phyloP scores from a whole-genome alignment of 1,284 basidiomycete genomes.

The Agroathelia rolfsii region DNA sequence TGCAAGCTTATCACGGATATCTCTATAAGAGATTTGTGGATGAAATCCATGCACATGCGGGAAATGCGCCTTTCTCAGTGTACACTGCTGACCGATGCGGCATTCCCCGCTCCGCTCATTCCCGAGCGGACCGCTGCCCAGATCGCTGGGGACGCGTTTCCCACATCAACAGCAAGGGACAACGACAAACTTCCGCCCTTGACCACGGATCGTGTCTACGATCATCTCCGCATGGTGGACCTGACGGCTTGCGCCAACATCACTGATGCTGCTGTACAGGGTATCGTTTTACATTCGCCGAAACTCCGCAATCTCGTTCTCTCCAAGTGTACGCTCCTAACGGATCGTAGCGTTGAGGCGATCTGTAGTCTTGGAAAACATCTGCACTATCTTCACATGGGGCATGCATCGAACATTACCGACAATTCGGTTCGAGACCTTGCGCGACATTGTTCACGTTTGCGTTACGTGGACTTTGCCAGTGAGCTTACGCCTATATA shows the following conservation, averaged over 20 bases:
- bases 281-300: slow-evolving; percentile 81
- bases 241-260: slow-evolving; percentile 78
- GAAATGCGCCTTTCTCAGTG: slow-evolving; percentile 87
- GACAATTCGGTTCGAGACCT: slow-evolving; percentile 82
- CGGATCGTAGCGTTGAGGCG: slow-evolving; percentile 78
- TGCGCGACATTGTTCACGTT: slow-evolving; percentile 81
- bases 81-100: slow-evolving; percentile 70
- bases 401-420: slow-evolving; percentile 84
- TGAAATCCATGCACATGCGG: slow-evolving; percentile 71
- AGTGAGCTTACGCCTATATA: slow-evolving; percentile 57
- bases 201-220: slow-evolving; percentile 50
- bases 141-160: slow-evolving; percentile 45
- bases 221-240: slow-evolving; percentile 83
- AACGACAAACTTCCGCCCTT: slow-evolving; percentile 51
- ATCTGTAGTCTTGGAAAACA: slow-evolving; percentile 86
- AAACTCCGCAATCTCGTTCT: slow-evolving; percentile 89
- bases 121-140: slow-evolving; percentile 25
- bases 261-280: slow-evolving; percentile 86
- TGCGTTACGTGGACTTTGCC: slow-evolving; percentile 95
- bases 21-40: slow-evolving; percentile 80
- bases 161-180: slow-evolving; percentile 20
- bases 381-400: slow-evolving; percentile 92
- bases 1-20: slow-evolving; percentile 75
- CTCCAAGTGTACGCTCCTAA: slow-evolving; percentile 83
- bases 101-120: slow-evolving; percentile 67